A percentile compares a stretch with the other conserved stretches of the same genome.
These are phyloP conservation scores for Verticillium isaacii DNA, from an alignment of 2,329 filamentous ascomycete species.

Conservation along the genomic window DNA sequence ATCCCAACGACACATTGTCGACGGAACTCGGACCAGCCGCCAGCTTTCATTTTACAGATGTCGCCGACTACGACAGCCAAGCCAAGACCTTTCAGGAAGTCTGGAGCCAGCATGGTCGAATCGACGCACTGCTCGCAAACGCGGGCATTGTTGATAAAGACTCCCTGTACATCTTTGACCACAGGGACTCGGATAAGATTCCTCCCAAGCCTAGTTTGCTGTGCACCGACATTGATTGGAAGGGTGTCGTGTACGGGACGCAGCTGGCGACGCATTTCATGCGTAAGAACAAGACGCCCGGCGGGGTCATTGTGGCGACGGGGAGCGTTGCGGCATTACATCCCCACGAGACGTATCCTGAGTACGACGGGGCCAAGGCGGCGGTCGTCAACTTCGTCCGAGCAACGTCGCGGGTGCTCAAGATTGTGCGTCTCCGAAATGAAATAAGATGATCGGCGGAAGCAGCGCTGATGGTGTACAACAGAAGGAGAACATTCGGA, in stretches of 20 bases:
- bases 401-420: slow-evolving; percentile 30
- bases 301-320: slow-evolving; percentile 39
- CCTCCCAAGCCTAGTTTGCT: slow-evolving; percentile 38
- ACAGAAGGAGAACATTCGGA: slow-evolving; percentile 40
- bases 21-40: slow-evolving; percentile 29
- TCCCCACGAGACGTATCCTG: slow-evolving; percentile 37
- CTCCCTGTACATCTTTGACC: slow-evolving; percentile 35
- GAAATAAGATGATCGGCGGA: neutral
- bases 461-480: neutral
- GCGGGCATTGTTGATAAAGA: slow-evolving; percentile 42
- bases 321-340: slow-evolving; percentile 36
- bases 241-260: slow-evolving; percentile 44
- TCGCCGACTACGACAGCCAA: slow-evolving; percentile 40
- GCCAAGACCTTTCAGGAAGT: slow-evolving; percentile 34
- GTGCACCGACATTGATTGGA: slow-evolving; percentile 45
- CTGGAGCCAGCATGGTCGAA: slow-evolving; percentile 35
- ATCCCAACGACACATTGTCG: slow-evolving; percentile 19
- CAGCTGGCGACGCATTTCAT: slow-evolving; percentile 48
- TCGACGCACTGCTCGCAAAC: slow-evolving; percentile 45
- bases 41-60: slow-evolving; percentile 38
- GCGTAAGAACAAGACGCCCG: slow-evolving; percentile 38
- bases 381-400: slow-evolving; percentile 37
- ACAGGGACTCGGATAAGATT: slow-evolving; percentile 17
- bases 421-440: slow-evolving; percentile 14
- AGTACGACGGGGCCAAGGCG: slow-evolving; percentile 48